phyloP scores from a whole-genome alignment of 352 stramenopile species.

The Pythium myriotylum region DNA sequence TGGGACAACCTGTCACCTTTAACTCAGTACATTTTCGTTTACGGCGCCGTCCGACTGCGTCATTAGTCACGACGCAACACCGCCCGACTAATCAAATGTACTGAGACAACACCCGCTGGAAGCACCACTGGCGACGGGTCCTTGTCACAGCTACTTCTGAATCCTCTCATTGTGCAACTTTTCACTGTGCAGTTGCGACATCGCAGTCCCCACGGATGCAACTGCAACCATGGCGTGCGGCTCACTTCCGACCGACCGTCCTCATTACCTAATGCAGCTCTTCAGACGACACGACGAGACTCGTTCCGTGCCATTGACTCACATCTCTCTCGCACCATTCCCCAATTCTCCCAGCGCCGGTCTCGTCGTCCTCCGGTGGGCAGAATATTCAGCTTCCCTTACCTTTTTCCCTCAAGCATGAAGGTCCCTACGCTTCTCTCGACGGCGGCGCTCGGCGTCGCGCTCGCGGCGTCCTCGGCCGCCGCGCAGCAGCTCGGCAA shows the following conservation, averaged over 20 bases:
- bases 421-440: conserved; percentile 12
- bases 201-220: not conserved
- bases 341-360: conserved; percentile 15
- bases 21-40: not conserved
- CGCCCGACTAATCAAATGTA: not conserved
- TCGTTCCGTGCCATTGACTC: not conserved
- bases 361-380: not conserved
- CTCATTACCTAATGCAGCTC: not conserved
- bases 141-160: not conserved
- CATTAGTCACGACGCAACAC: not conserved
- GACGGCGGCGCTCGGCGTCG: conserved; percentile 7
- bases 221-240: not conserved
- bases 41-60: not conserved
- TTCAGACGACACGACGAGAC: not conserved
- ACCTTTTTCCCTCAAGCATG: conserved; percentile 16
- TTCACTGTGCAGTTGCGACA: not conserved
- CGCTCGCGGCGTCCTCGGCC: no score
- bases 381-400: not conserved
- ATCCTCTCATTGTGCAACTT: not conserved
- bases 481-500: conserved; percentile 25
- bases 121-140: no score
- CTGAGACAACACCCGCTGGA: no score
- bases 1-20: not conserved
- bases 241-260: not conserved
- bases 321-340: conserved; percentile 15